Percentiles rank a stretch among this genome's conserved stretches.
These are phyloP conservation scores for Piedraia hortae DNA, from an alignment of 2,329 filamentous ascomycete species.

Conservation along the genomic window DNA sequence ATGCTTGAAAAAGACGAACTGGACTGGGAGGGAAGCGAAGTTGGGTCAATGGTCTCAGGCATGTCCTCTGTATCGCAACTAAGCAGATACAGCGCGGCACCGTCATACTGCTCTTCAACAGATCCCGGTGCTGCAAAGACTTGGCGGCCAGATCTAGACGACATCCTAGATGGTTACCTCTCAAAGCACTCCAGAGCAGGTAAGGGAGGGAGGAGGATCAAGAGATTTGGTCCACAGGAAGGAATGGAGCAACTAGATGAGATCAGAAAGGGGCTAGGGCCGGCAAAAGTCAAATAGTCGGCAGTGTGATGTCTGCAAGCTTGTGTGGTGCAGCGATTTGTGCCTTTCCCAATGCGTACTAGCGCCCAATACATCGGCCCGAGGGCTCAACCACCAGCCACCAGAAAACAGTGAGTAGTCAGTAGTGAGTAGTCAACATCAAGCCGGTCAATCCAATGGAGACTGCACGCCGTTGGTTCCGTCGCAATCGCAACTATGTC, in stretches of 20 bases:
- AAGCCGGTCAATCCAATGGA: no score
- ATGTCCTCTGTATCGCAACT: slow-evolving; percentile 21
- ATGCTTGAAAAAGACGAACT: slow-evolving; percentile 19
- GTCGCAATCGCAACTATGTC: slow-evolving; percentile 70
- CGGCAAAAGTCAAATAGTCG: slow-evolving; percentile 39
- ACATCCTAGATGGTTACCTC: slow-evolving; percentile 80
- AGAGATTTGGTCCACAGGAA: slow-evolving; percentile 39
- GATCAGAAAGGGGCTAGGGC: slow-evolving; percentile 52
- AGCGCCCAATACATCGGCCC: no score
- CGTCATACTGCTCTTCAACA: slow-evolving; percentile 9
- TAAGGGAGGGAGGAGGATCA: slow-evolving; percentile 36
- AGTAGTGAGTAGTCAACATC: no score
- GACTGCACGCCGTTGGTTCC: slow-evolving; percentile 69
- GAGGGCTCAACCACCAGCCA: no score
- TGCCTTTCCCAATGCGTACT: no score
- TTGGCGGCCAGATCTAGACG: slow-evolving; percentile 54
- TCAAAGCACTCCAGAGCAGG: slow-evolving; percentile 42
- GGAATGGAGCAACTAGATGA: slow-evolving; percentile 81
- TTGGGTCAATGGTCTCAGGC: slow-evolving; percentile 18
- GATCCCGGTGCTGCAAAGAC: slow-evolving; percentile 20
- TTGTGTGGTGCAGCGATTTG: no score
- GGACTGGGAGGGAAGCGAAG: slow-evolving; percentile 5
- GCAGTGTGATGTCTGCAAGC: no score
- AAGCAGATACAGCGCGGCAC: slow-evolving; percentile 13
- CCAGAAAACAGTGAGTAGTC: no score